Percentiles rank a stretch among this genome's conserved stretches.
phyloP scores from a whole-genome alignment of 2,329 filamentous ascomycete genomes.

The Hypoxylon sp. region DNA sequence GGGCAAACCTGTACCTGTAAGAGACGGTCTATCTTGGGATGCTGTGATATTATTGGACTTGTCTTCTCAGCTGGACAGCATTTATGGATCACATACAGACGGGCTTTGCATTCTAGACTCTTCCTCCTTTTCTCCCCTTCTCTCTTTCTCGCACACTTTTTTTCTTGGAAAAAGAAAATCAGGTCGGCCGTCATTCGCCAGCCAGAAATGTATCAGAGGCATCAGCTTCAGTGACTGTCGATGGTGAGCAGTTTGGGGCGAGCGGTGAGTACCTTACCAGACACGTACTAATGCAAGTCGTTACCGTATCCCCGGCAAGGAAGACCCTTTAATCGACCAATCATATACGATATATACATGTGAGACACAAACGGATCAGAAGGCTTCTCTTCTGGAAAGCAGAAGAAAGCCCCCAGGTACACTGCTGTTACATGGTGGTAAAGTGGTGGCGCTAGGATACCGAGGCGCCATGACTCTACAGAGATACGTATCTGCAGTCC shows the following conservation, averaged over 20 bases:
- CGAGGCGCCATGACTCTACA: neutral
- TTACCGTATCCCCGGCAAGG: constrained; percentile 21
- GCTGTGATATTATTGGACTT: constrained; percentile 16
- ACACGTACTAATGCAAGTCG: too few relatives aligned
- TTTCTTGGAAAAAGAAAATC: too few relatives aligned
- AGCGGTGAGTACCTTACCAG: constrained; percentile 16
- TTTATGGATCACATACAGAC: constrained; percentile 27
- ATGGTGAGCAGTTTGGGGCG: constrained; percentile 17
- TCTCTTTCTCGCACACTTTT: too few relatives aligned
- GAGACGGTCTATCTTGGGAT: constrained; percentile 25
- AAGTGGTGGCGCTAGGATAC: neutral
- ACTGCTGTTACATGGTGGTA: constrained; percentile 1
- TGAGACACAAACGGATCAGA: constrained; percentile 9
- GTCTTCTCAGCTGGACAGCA: constrained; percentile 13
- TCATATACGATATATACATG: constrained; percentile 11
- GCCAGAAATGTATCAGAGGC: neutral
- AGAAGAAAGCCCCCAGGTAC: neutral
- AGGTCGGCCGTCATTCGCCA: constrained; percentile 13
- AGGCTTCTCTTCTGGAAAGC: neutral
- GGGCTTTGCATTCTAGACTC: too few relatives aligned
- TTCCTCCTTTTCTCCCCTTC: too few relatives aligned
- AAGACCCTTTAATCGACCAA: constrained; percentile 17
- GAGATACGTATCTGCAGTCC: constrained; percentile 4
- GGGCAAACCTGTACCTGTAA: constrained; percentile 16
- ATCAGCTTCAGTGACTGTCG: neutral